Evolutionary conservation across 179 eudicot species (phyloP).

Genomic region (Amaranthus tricolor): DNA sequence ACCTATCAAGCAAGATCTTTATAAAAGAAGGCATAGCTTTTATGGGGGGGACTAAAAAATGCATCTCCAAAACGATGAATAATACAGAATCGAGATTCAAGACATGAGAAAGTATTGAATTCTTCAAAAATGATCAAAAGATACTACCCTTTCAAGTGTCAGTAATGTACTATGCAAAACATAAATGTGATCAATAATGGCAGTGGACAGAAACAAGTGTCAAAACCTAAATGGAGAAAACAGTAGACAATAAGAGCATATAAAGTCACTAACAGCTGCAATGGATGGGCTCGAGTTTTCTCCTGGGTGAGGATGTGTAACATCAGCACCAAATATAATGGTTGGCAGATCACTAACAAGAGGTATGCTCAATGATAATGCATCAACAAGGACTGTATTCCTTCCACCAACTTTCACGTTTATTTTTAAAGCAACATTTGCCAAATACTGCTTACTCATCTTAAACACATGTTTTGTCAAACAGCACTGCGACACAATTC

Average conservation of each 20-base stretch:
- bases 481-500: conserved; percentile 89
- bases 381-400: conserved; percentile 83
- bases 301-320: conserved; percentile 94
- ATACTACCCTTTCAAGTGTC: not conserved
- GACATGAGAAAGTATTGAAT: too few species aligned
- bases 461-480: conserved; percentile 69
- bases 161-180: not conserved
- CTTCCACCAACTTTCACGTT: conserved; percentile 96
- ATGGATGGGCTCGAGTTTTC: conserved; percentile 94
- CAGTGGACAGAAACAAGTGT: not conserved
- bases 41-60: too few species aligned
- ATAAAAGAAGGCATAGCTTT: too few species aligned
- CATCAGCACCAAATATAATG: conserved; percentile 95
- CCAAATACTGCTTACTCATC: conserved; percentile 73
- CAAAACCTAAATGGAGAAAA: too few species aligned
- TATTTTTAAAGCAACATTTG: conserved; percentile 79
- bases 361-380: conserved; percentile 74
- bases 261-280: conserved; percentile 60
- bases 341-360: conserved; percentile 74
- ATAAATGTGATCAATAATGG: not conserved
- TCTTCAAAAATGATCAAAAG: not conserved
- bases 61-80: too few species aligned
- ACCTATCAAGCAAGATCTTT: too few species aligned
- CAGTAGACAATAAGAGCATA: not conserved
- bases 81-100: too few species aligned